Evolutionary conservation across 2,329 filamentous ascomycete genomes (phyloP), one percentile per base, ranked within the genome.

Genomic region (Fusarium tricinctum): DNA sequence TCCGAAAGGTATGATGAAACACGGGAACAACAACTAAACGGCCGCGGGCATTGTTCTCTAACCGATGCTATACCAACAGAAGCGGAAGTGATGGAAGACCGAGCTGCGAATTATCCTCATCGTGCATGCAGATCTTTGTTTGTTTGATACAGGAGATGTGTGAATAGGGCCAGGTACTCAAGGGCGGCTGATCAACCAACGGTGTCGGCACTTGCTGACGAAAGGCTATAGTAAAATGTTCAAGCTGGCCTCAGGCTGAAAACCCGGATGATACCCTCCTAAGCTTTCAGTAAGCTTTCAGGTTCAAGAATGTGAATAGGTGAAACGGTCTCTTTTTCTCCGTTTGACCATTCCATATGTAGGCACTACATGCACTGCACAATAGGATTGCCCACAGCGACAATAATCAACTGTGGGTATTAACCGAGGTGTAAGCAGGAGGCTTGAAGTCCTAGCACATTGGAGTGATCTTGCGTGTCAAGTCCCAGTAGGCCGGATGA

Each of bases 401-500:
- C 49, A 49, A 46, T 22, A 56, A 28, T 33, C 30, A 28, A 51
- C 33, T n/a, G 28, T 33, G 35, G n/a, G n/a, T 19, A 46, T 45
- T 10, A 30, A 10, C 15, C 33, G 33, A 28, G 46, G 23, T 22
- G 13, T 8, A 56, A 22, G 17, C 20, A 14, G 22, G 38, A 40
- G 22, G 30, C 40, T 32, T 30, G 28, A 35, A 35, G 26, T 19
- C 17, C 23, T 52, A 42, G 60, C 22, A 52, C 40, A 28, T 43
- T 38, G 23, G 10, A 23, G 22, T 38, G 39, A 33, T 22, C 28
- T 28, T 54, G 32, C 19, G 40, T 47, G 48, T 39, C 42, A 19
- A 63, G 56, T 64, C 60, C 70, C 70, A 63, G 45, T 50, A 70
- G 70, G 44, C 56, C 66, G 70, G 66, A 64, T 54, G 58, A 60